Conservation (phyloP, 768 basidiomycete species). For the Xerocomus brunneocitrinus region DNA sequence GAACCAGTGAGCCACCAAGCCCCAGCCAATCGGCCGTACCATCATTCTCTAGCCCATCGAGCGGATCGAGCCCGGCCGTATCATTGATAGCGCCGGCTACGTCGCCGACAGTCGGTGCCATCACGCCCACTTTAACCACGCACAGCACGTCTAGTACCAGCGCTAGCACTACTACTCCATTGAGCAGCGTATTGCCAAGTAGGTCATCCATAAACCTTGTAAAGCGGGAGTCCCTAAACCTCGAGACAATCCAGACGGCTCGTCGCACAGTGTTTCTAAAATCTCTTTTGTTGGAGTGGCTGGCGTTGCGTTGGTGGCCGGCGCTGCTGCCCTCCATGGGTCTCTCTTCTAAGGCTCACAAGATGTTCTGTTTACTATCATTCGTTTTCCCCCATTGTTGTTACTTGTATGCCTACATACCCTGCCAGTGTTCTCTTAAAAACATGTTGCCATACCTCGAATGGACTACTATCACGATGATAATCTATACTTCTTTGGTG, state of each 20-base stretch:
- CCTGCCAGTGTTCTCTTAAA: not conserved
- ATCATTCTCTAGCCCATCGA: not conserved
- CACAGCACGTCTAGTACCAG: not conserved
- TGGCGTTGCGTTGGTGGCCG: slow-evolving; percentile 6
- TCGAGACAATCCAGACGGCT: not conserved
- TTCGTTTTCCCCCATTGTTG: not conserved
- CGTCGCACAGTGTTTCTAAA: slow-evolving; percentile 8
- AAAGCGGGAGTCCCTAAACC: not conserved
- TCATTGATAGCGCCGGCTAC: not conserved
- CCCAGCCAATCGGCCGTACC: not conserved
- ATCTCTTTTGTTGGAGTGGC: not conserved
- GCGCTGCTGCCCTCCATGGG: not conserved
- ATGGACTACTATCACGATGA: not conserved
- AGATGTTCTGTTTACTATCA: not conserved
- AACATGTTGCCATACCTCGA: not conserved
- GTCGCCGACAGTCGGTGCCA: not conserved
- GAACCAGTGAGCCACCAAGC: not conserved
- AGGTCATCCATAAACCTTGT: not conserved
- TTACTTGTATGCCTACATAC: not conserved
- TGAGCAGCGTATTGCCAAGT: not conserved
- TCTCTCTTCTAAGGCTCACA: not conserved
- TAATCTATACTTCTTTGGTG: slow-evolving; percentile 3
- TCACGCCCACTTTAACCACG: not conserved
- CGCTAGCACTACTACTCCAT: not conserved
- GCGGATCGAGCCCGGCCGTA: not conserved